These are phyloP conservation scores for Mrakia frigida DNA, from an alignment of 768 basidiomycete genomes.

Conservation along the genomic window DNA sequence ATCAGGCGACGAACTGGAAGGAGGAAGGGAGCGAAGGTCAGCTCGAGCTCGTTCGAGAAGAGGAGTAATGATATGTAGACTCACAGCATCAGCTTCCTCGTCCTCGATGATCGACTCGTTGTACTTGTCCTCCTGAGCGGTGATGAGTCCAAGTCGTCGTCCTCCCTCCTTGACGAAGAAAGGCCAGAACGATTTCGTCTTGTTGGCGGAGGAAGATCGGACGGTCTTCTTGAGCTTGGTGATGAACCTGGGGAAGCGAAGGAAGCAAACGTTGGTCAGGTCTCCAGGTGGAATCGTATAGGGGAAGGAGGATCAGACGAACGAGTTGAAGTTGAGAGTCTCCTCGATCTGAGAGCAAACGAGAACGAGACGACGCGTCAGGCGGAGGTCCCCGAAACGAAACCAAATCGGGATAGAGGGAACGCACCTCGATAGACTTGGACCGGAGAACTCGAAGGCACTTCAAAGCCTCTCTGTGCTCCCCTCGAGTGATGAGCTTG, in stretches of 20 bases:
- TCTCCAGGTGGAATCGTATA: background rate
- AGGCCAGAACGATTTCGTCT: slow-evolving; percentile 3
- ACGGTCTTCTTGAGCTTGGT: background rate
- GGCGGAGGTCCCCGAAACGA: background rate
- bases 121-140: slow-evolving; percentile 15
- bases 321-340: slow-evolving; percentile 7
- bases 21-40: background rate
- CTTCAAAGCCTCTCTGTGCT: background rate
- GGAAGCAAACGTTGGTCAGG: background rate
- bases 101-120: slow-evolving; percentile 12
- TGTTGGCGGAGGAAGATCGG: background rate
- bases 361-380: background rate
- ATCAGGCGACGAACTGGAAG: background rate
- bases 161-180: background rate
- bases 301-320: background rate
- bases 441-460: background rate
- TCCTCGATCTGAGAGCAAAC: background rate
- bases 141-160: background rate
- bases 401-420: too few species aligned
- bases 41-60: background rate
- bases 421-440: slow-evolving; percentile 7
- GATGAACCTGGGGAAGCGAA: background rate
- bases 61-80: background rate
- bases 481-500: background rate
- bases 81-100: slow-evolving; percentile 5